Evolutionary conservation across 768 basidiomycete species (phyloP).

Genomic region (Gyrodon lividus): DNA sequence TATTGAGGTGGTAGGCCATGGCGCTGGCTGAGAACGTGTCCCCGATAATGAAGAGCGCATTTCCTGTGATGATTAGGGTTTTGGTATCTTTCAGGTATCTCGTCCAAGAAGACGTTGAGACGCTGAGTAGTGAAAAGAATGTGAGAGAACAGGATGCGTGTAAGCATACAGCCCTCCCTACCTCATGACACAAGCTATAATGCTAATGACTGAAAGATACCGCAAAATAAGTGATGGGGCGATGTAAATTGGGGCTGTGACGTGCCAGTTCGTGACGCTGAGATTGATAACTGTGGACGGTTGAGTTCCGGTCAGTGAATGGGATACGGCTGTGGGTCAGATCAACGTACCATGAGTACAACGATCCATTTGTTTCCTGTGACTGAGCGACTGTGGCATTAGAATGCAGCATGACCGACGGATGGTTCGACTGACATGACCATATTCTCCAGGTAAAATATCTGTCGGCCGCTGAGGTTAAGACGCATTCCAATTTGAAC

Average conservation of each 20-base stretch:
- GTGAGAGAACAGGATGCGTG: background rate
- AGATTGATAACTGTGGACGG: constrained; percentile 13
- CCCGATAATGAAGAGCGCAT: constrained; percentile 24
- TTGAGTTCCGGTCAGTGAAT: background rate
- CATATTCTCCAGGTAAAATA: constrained; percentile 33
- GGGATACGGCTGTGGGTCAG: background rate
- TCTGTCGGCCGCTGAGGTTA: constrained; percentile 2
- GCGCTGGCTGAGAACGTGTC: constrained; percentile 19
- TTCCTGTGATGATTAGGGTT: constrained; percentile 18
- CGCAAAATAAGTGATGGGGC: background rate
- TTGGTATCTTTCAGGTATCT: background rate
- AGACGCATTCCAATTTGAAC: background rate
- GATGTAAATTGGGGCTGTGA: background rate
- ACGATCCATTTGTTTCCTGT: constrained; percentile 14
- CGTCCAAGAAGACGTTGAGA: constrained; percentile 8
- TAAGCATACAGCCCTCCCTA: background rate
- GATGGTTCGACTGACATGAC: constrained; percentile 18
- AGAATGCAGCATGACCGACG: background rate
- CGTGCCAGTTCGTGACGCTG: constrained; percentile 23
- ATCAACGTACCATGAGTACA: constrained; percentile 17
- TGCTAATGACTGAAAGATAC: constrained; percentile 14
- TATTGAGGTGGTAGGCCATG: constrained; percentile 25
- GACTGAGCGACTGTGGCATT: constrained; percentile 12
- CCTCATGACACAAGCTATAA: constrained; percentile 16
- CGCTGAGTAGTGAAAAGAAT: constrained; percentile 2